Evolutionary conservation across 2,329 filamentous ascomycete species (phyloP).

Genomic region (Thielaviopsis populi): DNA sequence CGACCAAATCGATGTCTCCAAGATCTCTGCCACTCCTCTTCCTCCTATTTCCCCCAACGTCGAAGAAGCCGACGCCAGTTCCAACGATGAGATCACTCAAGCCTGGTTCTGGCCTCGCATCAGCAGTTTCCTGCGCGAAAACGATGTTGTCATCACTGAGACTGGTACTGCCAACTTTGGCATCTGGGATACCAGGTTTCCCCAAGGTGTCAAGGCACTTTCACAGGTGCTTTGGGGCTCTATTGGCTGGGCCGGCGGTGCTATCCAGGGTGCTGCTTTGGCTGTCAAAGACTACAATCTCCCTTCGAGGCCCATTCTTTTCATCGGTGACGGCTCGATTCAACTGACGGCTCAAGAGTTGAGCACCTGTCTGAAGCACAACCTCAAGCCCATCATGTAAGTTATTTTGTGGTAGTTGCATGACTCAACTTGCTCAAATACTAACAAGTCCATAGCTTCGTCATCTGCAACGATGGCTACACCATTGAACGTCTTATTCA

Average conservation of each 20-base stretch:
- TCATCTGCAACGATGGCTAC: constrained; percentile 78
- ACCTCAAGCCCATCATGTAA: constrained; percentile 61
- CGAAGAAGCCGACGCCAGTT: constrained; percentile 35
- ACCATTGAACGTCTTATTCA: constrained; percentile 85
- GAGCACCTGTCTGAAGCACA: constrained; percentile 65
- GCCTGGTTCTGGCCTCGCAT: constrained; percentile 65
- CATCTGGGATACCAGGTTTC: constrained; percentile 73
- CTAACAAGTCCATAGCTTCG: constrained; percentile 39
- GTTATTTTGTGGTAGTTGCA: constrained; percentile 21
- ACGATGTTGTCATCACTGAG: constrained; percentile 71
- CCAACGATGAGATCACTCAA: constrained; percentile 42
- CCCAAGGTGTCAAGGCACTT: constrained; percentile 59
- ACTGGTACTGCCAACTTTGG: constrained; percentile 83
- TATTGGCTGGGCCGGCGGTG: constrained; percentile 46
- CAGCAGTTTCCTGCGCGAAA: constrained; percentile 53
- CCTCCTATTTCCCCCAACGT: constrained; percentile 18
- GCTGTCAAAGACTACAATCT: constrained; percentile 50
- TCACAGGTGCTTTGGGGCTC: constrained; percentile 64
- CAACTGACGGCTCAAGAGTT: constrained; percentile 75
- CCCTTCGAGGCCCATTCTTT: constrained; percentile 57
- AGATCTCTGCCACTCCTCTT: constrained; percentile 38
- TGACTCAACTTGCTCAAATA: neutral
- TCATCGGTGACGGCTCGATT: constrained; percentile 79
- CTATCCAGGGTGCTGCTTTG: constrained; percentile 51
- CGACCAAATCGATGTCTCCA: constrained; percentile 39